Percentiles rank a stretch among this genome's conserved stretches.
phyloP scores from a whole-genome alignment of 306 rosid genomes.

The Cicer bijugum region DNA sequence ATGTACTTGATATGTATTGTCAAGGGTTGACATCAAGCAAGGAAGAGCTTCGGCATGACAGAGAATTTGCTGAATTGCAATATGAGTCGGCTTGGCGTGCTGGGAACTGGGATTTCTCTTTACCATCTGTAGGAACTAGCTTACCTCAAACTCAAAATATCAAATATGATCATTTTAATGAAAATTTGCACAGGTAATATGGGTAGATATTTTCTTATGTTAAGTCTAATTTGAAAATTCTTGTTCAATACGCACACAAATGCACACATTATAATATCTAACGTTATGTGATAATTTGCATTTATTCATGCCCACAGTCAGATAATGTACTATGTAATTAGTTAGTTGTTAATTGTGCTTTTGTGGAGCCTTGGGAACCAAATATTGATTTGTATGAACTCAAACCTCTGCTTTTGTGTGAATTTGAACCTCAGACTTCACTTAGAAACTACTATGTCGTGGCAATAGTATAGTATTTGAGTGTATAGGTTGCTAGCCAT shows the following conservation, averaged over 20 bases:
- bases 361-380: constrained; percentile 11
- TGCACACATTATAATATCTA: background rate
- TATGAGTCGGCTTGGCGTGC: constrained; percentile 97
- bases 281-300: constrained; percentile 7
- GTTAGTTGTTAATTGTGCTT: constrained; percentile 16
- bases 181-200: constrained; percentile 81
- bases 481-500: background rate
- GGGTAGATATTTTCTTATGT: constrained; percentile 2
- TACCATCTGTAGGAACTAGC: constrained; percentile 56
- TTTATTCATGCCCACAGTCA: background rate
- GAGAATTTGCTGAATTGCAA: constrained; percentile 86
- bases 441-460: constrained; percentile 1
- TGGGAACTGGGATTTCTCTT: constrained; percentile 93
- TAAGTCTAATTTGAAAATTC: constrained; percentile 11
- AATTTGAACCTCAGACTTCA: background rate
- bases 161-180: constrained; percentile 69
- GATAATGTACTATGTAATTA: background rate
- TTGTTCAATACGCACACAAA: background rate
- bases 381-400: constrained; percentile 10
- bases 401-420: background rate
- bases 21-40: constrained; percentile 80
- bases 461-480: background rate
- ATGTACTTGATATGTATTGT: constrained; percentile 85
- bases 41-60: constrained; percentile 73
- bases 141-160: constrained; percentile 51